phyloP scores from a whole-genome alignment of 139 green algal species.

The Chlamydomonas asymmetrica region DNA sequence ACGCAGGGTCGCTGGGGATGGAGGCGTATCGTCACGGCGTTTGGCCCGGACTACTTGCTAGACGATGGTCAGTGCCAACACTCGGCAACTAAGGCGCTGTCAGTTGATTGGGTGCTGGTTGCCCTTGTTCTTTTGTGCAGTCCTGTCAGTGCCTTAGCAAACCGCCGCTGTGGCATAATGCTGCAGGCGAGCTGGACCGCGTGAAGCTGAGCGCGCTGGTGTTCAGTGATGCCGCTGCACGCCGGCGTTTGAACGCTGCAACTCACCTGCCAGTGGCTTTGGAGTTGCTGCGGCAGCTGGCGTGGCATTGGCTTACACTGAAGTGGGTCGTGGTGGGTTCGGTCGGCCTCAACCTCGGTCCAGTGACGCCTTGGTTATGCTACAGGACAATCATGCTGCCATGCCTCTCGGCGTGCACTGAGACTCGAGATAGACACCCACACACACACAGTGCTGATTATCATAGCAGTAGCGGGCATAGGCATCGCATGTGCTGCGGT shows the following conservation, averaged over 20 bases:
- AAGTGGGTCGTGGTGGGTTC: slow-evolving; percentile 49
- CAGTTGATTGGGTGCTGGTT: background rate
- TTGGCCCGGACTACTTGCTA: slow-evolving; percentile 47
- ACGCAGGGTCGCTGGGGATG: slow-evolving; percentile 70
- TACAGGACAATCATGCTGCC: too few relatives aligned
- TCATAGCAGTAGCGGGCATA: too few relatives aligned
- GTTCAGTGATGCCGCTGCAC: slow-evolving; percentile 54
- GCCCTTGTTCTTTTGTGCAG: background rate
- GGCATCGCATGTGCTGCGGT: too few relatives aligned
- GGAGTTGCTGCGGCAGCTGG: slow-evolving; percentile 50
- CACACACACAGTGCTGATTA: too few relatives aligned
- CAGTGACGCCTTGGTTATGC: too few relatives aligned
- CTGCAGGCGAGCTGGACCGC: slow-evolving; percentile 68
- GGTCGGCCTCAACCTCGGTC: too few relatives aligned
- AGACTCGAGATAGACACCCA: too few relatives aligned
- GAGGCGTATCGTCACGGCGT: slow-evolving; percentile 54
- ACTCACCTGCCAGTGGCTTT: slow-evolving; percentile 69
- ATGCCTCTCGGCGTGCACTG: too few relatives aligned
- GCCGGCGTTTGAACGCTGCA: slow-evolving; percentile 67
- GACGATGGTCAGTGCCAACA: slow-evolving; percentile 38
- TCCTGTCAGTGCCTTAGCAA: background rate
- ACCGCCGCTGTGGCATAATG: background rate
- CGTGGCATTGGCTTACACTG: slow-evolving; percentile 50
- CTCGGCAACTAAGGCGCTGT: background rate
- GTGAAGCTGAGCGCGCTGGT: slow-evolving; percentile 62